These are phyloP conservation scores for Microdochium trichocladiopsis DNA, from an alignment of 2,329 filamentous ascomycete species.

Conservation along the genomic window DNA sequence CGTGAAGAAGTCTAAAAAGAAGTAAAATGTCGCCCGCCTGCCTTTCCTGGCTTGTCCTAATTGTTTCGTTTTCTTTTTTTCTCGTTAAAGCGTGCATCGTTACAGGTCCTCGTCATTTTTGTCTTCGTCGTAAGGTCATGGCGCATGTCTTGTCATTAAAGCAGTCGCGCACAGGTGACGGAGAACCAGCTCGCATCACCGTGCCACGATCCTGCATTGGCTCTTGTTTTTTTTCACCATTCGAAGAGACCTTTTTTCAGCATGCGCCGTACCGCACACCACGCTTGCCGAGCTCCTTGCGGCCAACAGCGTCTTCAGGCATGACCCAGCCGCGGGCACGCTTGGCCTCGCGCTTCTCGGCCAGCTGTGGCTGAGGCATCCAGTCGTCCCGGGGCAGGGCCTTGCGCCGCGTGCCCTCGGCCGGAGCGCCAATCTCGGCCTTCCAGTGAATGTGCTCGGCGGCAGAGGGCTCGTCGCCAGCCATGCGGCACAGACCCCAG, in stretches of 20 bases:
- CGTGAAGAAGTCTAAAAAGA: too few species aligned
- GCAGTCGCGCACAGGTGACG: background rate
- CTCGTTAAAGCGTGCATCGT: background rate
- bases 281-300: slow-evolving; percentile 64
- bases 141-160: background rate
- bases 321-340: slow-evolving; percentile 66
- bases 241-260: slow-evolving; percentile 12
- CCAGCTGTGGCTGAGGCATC: slow-evolving; percentile 68
- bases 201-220: too few species aligned
- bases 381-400: slow-evolving; percentile 63
- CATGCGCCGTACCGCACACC: slow-evolving; percentile 50
- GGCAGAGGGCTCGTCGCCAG: slow-evolving; percentile 47
- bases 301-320: slow-evolving; percentile 65
- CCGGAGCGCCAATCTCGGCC: slow-evolving; percentile 67
- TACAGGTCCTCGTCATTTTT: background rate
- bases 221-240: too few species aligned
- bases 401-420: slow-evolving; percentile 65
- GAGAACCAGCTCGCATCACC: background rate
- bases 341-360: slow-evolving; percentile 73
- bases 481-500: slow-evolving; percentile 71
- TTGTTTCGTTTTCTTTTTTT: background rate
- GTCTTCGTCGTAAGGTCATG: background rate
- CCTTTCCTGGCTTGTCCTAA: background rate
- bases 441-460: slow-evolving; percentile 57
- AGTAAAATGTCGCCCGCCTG: too few species aligned